Percentiles rank a stretch among this genome's conserved stretches.
These are phyloP conservation scores for Chaetothyriales sp. DNA, from an alignment of 2,329 filamentous ascomycete species.

Conservation along the genomic window DNA sequence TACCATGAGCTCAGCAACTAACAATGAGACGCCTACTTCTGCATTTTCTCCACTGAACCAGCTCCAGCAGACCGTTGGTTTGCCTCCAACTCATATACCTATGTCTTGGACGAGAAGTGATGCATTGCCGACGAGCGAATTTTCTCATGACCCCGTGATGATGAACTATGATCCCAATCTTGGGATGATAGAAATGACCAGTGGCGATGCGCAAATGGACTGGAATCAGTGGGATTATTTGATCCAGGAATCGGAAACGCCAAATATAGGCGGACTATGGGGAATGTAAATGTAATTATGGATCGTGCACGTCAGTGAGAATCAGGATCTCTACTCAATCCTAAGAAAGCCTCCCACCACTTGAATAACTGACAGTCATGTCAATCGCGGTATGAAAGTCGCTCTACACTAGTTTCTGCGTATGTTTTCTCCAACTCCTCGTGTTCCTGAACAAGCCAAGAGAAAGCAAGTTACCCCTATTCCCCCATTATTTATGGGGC, in stretches of 20 bases:
- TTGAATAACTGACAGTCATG: neutral
- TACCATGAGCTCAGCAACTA: neutral
- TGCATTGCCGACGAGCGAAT: neutral
- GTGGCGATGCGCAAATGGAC: constrained; percentile 16
- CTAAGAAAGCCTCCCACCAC: neutral
- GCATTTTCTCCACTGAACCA: neutral
- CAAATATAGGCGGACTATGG: neutral
- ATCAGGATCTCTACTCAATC: neutral
- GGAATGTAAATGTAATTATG: neutral
- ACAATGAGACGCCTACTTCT: neutral
- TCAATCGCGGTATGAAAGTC: neutral
- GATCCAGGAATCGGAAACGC: constrained; percentile 11
- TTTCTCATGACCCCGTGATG: constrained; percentile 4
- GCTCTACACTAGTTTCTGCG: neutral
- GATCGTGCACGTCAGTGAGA: neutral
- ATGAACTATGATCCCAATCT: constrained; percentile 8
- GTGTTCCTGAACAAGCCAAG: too few relatives aligned
- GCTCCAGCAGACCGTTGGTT: neutral
- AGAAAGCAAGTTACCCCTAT: too few relatives aligned
- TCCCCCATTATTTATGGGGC: too few relatives aligned
- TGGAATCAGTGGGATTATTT: constrained; percentile 18
- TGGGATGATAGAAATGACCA: constrained; percentile 8
- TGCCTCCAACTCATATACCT: constrained; percentile 6
- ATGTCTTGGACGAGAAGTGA: constrained; percentile 1
- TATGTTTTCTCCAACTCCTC: too few relatives aligned